These are phyloP conservation scores for Arthroderma sp. DNA, from an alignment of 2,329 filamentous ascomycete genomes.

Conservation along the genomic window DNA sequence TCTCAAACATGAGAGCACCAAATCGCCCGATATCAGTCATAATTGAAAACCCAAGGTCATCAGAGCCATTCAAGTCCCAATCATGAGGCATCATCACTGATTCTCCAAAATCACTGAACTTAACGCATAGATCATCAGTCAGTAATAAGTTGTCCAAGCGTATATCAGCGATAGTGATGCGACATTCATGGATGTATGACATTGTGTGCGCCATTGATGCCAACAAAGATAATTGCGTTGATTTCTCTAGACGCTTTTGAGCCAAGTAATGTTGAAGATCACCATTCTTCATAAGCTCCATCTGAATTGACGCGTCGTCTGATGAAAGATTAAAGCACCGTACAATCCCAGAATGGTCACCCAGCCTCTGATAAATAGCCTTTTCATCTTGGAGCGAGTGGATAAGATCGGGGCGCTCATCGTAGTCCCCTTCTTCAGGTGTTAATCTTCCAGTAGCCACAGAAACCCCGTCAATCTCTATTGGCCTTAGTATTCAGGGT, in stretches of 20 bases:
- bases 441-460: conserved; percentile 5
- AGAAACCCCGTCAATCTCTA: conserved; percentile 10
- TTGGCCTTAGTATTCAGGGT: conserved; percentile 9
- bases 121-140: conserved; percentile 9
- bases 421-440: conserved; percentile 11
- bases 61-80: conserved; percentile 6
- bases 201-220: conserved; percentile 16
- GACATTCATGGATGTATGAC: conserved; percentile 14
- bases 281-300: conserved; percentile 16
- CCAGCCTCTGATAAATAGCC: conserved; percentile 5
- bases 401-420: conserved; percentile 9
- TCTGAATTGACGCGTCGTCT: conserved; percentile 7
- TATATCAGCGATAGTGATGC: conserved; percentile 19
- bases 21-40: conserved; percentile 9
- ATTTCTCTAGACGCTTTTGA: conserved; percentile 9
- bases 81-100: conserved; percentile 9
- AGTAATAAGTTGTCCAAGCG: conserved; percentile 10
- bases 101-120: conserved; percentile 15
- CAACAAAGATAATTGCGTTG: conserved; percentile 14
- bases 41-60: conserved; percentile 9
- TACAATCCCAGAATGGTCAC: conserved; percentile 7
- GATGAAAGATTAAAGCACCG: conserved; percentile 6
- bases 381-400: conserved; percentile 6
- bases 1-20: conserved; percentile 8
- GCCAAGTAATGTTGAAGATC: conserved; percentile 14